phyloP scores from a whole-genome alignment of 495 filamentous ascomycete genomes.

The Aspergillus leporis region DNA sequence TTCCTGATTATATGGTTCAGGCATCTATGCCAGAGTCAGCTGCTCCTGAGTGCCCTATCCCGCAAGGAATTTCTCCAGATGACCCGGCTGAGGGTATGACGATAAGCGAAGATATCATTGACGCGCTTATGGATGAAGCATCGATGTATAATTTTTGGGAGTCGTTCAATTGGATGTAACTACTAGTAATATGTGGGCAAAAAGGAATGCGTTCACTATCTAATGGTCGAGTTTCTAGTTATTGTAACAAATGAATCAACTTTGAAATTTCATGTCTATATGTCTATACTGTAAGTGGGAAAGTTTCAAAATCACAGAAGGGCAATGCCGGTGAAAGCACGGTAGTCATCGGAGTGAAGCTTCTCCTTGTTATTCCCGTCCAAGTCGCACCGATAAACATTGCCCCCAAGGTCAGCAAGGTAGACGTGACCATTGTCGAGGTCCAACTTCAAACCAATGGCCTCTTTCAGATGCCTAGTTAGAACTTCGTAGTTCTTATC shows the following conservation, averaged over 20 bases:
- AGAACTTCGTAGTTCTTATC: constrained; percentile 27
- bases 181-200: background rate
- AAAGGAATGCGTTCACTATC: background rate
- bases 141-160: constrained; percentile 36
- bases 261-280: background rate
- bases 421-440: constrained; percentile 38
- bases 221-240: background rate
- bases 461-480: constrained; percentile 44
- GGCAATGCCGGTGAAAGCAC: constrained; percentile 34
- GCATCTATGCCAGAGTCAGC: background rate
- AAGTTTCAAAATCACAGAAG: background rate
- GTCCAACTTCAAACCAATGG: constrained; percentile 53
- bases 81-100: constrained; percentile 4
- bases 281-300: background rate
- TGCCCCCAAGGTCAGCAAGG: constrained; percentile 49
- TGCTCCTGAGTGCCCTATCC: background rate
- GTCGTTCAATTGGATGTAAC: constrained; percentile 11
- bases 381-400: constrained; percentile 44
- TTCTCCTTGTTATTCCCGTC: constrained; percentile 38
- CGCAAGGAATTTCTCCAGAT: background rate
- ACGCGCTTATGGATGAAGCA: constrained; percentile 31
- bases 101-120: constrained; percentile 20
- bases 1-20: constrained; percentile 18
- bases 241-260: background rate
- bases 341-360: constrained; percentile 23